phyloP scores from a whole-genome alignment of 164 flowering plant species.

The Santalum album region DNA sequence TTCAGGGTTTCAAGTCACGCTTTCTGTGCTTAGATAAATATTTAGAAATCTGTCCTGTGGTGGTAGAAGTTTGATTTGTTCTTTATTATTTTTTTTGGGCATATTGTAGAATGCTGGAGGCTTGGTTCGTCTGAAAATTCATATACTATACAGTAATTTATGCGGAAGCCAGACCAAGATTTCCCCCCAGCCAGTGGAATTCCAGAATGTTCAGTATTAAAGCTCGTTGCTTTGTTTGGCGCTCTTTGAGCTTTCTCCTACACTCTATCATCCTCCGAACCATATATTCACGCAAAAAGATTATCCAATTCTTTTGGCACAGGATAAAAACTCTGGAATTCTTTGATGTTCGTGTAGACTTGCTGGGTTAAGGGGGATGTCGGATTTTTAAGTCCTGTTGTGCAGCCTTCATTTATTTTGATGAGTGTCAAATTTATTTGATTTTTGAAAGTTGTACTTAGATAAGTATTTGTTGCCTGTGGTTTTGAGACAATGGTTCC shows the following conservation, averaged over 20 bases:
- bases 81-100: too few relatives aligned
- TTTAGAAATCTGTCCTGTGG: neutral
- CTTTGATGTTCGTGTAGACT: neutral
- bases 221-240: slow-evolving; percentile 17
- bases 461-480: slow-evolving; percentile 10
- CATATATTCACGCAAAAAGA: too few relatives aligned
- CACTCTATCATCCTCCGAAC: slow-evolving; percentile 5
- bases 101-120: slow-evolving; percentile 8
- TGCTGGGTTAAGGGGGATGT: neutral
- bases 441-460: slow-evolving; percentile 12
- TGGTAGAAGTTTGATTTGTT: too few relatives aligned
- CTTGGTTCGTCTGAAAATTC: neutral
- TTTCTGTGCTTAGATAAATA: too few relatives aligned
- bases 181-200: slow-evolving; percentile 4
- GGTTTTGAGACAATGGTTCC: slow-evolving; percentile 38
- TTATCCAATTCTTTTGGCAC: neutral
- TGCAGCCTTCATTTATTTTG: neutral
- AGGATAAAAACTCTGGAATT: neutral
- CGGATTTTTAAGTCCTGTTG: neutral
- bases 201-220: slow-evolving; percentile 28
- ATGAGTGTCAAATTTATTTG: slow-evolving; percentile 4
- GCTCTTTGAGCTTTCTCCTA: slow-evolving; percentile 10
- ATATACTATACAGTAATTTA: slow-evolving; percentile 15
- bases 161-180: neutral
- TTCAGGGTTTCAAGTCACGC: too few relatives aligned